A percentile compares a stretch with the other conserved stretches of the same genome.
These are phyloP conservation scores for Diaporthe eres DNA, from an alignment of 2,329 filamentous ascomycete species.

Conservation along the genomic window DNA sequence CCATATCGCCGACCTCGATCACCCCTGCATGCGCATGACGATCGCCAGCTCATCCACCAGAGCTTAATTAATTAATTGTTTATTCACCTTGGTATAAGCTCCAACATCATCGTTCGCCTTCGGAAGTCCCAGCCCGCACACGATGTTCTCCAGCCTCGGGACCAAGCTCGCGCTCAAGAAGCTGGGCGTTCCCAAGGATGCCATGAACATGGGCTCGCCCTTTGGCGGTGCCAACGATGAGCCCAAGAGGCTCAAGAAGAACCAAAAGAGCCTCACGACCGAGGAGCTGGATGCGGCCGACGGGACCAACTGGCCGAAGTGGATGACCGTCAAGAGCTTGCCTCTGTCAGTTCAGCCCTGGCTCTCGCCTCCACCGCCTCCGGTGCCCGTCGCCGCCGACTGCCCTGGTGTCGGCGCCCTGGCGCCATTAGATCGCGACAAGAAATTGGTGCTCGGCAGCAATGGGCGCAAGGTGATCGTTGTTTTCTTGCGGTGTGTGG, in stretches of 20 bases:
- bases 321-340: constrained; percentile 65
- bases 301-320: constrained; percentile 54
- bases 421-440: constrained; percentile 63
- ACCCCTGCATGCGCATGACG: constrained; percentile 31
- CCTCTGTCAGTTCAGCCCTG: constrained; percentile 68
- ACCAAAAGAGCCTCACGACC: constrained; percentile 39
- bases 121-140: constrained; percentile 40
- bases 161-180: constrained; percentile 72
- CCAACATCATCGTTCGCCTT: background rate
- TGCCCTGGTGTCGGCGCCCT: constrained; percentile 63
- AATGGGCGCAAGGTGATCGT: constrained; percentile 62
- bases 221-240: constrained; percentile 41
- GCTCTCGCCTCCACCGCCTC: constrained; percentile 65
- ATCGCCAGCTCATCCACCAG: constrained; percentile 24
- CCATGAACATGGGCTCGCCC: constrained; percentile 59
- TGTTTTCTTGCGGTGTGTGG: constrained; percentile 68
- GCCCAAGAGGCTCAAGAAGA: constrained; percentile 50
- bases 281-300: background rate
- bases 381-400: constrained; percentile 59
- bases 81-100: constrained; percentile 23
- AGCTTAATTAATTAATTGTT: constrained; percentile 27
- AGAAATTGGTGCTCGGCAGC: constrained; percentile 52
- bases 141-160: constrained; percentile 69
- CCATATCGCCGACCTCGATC: constrained; percentile 37
- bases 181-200: constrained; percentile 66